Evolutionary conservation across 2,329 filamentous ascomycete species (phyloP).

Genomic region (Nannizziopsis arthrosporioides): DNA sequence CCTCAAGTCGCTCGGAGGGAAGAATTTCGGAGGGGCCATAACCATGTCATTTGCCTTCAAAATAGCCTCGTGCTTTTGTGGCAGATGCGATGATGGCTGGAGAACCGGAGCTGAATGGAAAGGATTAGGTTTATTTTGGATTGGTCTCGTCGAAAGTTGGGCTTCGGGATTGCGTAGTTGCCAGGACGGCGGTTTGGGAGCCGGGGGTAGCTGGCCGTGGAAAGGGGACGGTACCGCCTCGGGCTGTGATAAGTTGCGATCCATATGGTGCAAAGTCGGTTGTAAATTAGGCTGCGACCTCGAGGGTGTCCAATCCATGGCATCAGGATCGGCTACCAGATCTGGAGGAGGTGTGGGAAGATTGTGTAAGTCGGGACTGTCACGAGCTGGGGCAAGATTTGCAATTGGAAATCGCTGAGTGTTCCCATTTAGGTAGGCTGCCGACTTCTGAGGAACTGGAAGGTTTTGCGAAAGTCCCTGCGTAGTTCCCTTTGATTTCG

Average conservation of each 20-base stretch:
- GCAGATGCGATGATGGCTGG: slow-evolving; percentile 11
- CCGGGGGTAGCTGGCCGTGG: slow-evolving; percentile 32
- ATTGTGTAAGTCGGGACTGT: slow-evolving; percentile 19
- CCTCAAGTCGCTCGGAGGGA: slow-evolving; percentile 31
- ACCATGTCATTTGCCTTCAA: slow-evolving; percentile 19
- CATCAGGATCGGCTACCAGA: slow-evolving; percentile 24
- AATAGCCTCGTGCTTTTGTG: slow-evolving; percentile 7
- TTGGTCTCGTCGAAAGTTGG: slow-evolving; percentile 23
- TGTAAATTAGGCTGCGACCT: slow-evolving; percentile 23
- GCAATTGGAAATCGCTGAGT: slow-evolving; percentile 31
- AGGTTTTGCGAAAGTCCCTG: slow-evolving; percentile 15
- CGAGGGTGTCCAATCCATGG: slow-evolving; percentile 43
- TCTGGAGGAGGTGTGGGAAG: slow-evolving; percentile 31
- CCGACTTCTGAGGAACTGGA: slow-evolving; percentile 14
- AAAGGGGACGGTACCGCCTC: slow-evolving; percentile 32
- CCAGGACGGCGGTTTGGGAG: slow-evolving; percentile 32
- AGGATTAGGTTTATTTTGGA: slow-evolving; percentile 28
- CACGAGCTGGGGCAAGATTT: slow-evolving; percentile 26
- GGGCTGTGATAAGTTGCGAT: slow-evolving; percentile 22
- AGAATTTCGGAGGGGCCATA: slow-evolving; percentile 38
- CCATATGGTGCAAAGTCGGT: slow-evolving; percentile 15
- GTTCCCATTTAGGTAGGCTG: slow-evolving; percentile 13
- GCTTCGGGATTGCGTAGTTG: slow-evolving; percentile 26
- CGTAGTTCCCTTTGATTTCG: slow-evolving; percentile 18
- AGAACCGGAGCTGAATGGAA: slow-evolving; percentile 26